phyloP scores from a whole-genome alignment of 768 basidiomycete species.

The Podaxis sp. region DNA sequence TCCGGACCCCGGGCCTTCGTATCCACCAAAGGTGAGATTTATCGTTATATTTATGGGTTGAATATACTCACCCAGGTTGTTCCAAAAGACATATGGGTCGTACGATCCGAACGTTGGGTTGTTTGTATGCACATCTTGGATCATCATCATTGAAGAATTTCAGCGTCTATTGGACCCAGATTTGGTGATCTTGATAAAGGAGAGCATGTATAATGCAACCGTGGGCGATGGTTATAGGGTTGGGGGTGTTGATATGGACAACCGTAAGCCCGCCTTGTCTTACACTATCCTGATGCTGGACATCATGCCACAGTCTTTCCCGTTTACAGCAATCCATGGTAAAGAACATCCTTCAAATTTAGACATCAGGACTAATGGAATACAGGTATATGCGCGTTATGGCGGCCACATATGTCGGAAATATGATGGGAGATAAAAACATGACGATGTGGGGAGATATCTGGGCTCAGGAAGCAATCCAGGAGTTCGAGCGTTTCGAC shows the following conservation, averaged over 20 bases:
- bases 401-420: conserved; percentile 31
- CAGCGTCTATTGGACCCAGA: conserved; percentile 25
- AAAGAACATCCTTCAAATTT: not conserved
- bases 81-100: conserved; percentile 20
- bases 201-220: conserved; percentile 33
- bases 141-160: conserved; percentile 32
- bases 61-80: not conserved
- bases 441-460: conserved; percentile 32
- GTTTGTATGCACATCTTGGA: conserved; percentile 30
- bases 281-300: not conserved
- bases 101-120: conserved; percentile 29
- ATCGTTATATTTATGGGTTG: not conserved
- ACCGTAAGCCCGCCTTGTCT: conserved; percentile 20
- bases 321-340: conserved; percentile 11
- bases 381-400: conserved; percentile 32
- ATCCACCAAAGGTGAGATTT: conserved; percentile 15
- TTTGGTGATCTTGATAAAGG: conserved; percentile 25
- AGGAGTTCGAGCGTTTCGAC: conserved; percentile 26
- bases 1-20: conserved; percentile 19
- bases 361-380: not conserved
- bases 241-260: conserved; percentile 30
- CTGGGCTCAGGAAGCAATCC: conserved; percentile 28
- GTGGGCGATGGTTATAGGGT: conserved; percentile 32
- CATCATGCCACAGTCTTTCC: not conserved
- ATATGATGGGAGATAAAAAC: conserved; percentile 28